Percentiles rank a stretch among this genome's conserved stretches.
Evolutionary conservation across 495 filamentous ascomycete genomes (phyloP).

Genomic region (Penicillium tannophilum): DNA sequence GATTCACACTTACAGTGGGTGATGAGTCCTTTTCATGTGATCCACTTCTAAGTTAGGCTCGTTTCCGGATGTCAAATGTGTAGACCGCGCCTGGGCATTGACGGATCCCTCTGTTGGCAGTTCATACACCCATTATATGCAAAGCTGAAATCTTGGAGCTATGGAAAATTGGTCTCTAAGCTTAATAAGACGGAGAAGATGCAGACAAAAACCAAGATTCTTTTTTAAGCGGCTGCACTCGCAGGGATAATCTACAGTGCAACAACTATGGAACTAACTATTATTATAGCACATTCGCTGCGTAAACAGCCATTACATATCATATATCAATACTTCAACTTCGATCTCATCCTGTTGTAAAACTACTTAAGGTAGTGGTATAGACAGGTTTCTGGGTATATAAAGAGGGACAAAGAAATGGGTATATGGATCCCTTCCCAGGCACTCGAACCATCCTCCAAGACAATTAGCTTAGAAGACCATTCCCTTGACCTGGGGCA

Average conservation of each 20-base stretch:
- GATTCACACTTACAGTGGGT: neutral
- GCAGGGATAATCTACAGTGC: neutral
- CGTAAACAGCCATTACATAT: neutral
- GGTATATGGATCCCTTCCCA: neutral
- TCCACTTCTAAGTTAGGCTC: too few relatives aligned
- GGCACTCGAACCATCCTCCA: neutral
- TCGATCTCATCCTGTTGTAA: neutral
- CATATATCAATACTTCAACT: neutral
- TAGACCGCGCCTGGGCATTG: too few relatives aligned
- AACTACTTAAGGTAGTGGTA: neutral
- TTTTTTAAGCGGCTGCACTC: neutral
- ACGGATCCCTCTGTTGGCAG: too few relatives aligned
- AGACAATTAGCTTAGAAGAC: conserved; percentile 8
- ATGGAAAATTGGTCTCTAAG: neutral
- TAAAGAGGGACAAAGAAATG: neutral
- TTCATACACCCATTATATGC: too few relatives aligned
- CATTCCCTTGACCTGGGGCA: conserved; percentile 37
- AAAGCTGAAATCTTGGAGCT: neutral
- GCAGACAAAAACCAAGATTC: neutral
- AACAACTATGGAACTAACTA: neutral
- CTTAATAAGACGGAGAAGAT: neutral
- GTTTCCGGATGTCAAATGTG: too few relatives aligned
- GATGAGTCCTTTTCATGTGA: too few relatives aligned
- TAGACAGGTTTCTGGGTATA: conserved; percentile 3
- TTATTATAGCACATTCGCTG: neutral